Conservation (phyloP, 371 early-diverging fungal genomes). For the Mortierella sp. region DNA sequence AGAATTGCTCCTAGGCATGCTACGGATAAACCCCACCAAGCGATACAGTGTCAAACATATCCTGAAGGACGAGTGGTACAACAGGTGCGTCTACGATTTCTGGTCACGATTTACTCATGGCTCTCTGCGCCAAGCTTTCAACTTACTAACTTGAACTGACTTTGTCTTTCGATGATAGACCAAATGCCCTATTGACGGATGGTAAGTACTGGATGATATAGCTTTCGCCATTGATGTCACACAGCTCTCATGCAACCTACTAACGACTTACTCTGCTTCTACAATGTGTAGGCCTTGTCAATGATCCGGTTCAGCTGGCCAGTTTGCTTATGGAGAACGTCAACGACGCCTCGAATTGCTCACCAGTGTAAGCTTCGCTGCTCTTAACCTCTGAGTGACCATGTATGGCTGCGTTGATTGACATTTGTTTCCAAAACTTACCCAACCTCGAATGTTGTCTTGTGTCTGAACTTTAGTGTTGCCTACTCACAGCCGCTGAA, state of each 20-base stretch:
- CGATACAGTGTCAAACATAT: conserved; percentile 41
- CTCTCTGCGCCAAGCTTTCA: background rate
- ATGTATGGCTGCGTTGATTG: background rate
- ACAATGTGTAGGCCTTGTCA: conserved; percentile 57
- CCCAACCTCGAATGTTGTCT: background rate
- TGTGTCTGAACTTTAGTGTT: conserved; percentile 21
- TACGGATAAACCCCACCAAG: conserved; percentile 45
- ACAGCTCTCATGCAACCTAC: background rate
- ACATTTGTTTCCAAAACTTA: background rate
- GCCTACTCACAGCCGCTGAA: conserved; percentile 54
- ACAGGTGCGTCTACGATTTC: conserved; percentile 17
- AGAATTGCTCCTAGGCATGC: conserved; percentile 30
- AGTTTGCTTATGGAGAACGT: conserved; percentile 61
- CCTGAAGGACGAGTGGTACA: conserved; percentile 52
- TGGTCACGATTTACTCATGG: background rate
- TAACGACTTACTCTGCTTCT: background rate
- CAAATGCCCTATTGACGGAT: conserved; percentile 36
- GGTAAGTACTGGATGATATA: conserved; percentile 8
- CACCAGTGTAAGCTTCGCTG: conserved; percentile 29
- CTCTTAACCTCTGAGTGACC: background rate
- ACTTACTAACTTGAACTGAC: background rate
- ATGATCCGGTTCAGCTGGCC: conserved; percentile 66
- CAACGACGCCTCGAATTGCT: conserved; percentile 34
- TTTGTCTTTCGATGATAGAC: conserved; percentile 9
- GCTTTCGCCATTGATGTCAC: background rate